Base-by-base conservation (phyloP, 345 rosid genomes). In the Eucalyptus pauciflora region DNA sequence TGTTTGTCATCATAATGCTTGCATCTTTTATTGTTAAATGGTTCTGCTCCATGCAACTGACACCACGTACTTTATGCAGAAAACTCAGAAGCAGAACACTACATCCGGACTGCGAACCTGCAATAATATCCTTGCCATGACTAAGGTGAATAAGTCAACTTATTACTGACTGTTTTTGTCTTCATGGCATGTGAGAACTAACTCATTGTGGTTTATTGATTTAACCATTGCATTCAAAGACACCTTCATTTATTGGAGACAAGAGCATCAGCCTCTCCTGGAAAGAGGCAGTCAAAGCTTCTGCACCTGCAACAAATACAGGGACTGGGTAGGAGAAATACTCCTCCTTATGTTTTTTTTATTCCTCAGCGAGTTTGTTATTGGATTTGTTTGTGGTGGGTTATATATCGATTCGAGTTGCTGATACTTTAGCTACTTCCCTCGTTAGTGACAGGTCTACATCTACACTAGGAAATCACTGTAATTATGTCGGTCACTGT, bases 71-170 rank as follows among this genome's bases (percentile, higher is more conserved):
- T 81, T 45, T 13, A 76, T 86, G 64, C 92, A 98, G 99, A 98
- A 97, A 95, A 96, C 96, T 88, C 96, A 95, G 89, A 97, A 94
- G 92, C 99, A 96, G 91, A 96, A 95, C 87, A 91, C 98, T 58
- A 97, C 99, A 89, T 95, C 95, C 88, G 99, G 98, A 88, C 93
- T 98, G 92, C 93, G 98, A 86, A 97, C 99, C 67, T 98, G 99
- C 93, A 97, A 97, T 92, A 97, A 98, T 93, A 97, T 96, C 90
- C 93, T 97, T 92, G 95, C 99, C 62, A 96, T 97, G 99, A 93
- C 99, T 90, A 98, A 97, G 99, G 99, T 98, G 90, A 91, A 83
- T 76, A 49, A 76, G 85, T 76, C 85, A 20, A 76, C 2, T 41
- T 41, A 20, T 76, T 85, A 86, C 60, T 43, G 45, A 64, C 89